Conservation (phyloP, 306 rosid species). For the Quercus parvula region DNA sequence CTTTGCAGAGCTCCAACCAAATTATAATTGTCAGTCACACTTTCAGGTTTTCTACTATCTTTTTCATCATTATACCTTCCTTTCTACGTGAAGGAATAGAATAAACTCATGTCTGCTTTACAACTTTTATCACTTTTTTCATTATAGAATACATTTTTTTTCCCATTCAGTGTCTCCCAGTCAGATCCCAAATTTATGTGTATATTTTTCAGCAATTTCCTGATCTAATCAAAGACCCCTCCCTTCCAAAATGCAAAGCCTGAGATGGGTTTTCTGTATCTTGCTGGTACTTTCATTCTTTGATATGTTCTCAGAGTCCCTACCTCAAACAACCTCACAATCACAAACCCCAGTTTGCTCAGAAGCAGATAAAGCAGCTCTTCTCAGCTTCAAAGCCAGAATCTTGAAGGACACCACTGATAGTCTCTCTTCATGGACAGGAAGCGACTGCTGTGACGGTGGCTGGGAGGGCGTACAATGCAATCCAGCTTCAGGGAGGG, state of each 20-base stretch:
- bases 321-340: conserved; percentile 17
- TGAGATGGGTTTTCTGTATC: conserved; percentile 46
- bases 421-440: conserved; percentile 64
- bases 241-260: conserved; percentile 61
- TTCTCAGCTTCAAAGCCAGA: conserved; percentile 70
- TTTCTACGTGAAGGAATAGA: conserved; percentile 64
- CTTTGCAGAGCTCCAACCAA: conserved; percentile 37
- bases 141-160: conserved; percentile 17
- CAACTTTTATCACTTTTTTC: conserved; percentile 43
- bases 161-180: conserved; percentile 25
- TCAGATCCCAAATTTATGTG: conserved; percentile 45
- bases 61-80: conserved; percentile 68
- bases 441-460: conserved; percentile 80
- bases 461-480: conserved; percentile 96
- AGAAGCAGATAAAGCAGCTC: conserved; percentile 76
- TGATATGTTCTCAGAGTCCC: conserved; percentile 23
- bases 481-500: conserved; percentile 68
- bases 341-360: conserved; percentile 51
- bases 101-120: conserved; percentile 33
- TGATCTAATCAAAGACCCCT: conserved; percentile 41
- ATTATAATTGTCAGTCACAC: conserved; percentile 37
- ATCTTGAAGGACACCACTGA: conserved; percentile 76
- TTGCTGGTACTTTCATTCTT: conserved; percentile 31
- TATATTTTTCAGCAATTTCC: conserved; percentile 5
- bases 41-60: conserved; percentile 16